Percentiles rank a stretch among this genome's conserved stretches.
phyloP scores from a whole-genome alignment of 1,139 yeast genomes.

The Arxiozyma heterogenica region DNA sequence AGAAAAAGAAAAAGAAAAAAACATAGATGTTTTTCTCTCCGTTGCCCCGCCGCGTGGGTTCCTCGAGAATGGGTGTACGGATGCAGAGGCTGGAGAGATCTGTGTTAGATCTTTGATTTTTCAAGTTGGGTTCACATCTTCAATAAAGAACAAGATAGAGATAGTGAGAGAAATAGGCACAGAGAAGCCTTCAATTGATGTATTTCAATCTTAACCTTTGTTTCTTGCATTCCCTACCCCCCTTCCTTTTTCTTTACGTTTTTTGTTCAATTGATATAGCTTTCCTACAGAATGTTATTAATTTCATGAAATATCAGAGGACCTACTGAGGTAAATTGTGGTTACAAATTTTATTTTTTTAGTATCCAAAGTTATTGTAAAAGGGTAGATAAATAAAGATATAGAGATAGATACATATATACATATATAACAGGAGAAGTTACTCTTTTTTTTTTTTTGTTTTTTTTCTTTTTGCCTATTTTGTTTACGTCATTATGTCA shows the following conservation, averaged over 20 bases:
- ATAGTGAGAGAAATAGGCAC: not conserved
- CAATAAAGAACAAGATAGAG: not conserved
- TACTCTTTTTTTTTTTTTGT: too few species aligned
- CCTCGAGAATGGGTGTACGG: not conserved
- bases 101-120: not conserved
- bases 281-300: too few species aligned
- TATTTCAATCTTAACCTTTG: too few species aligned
- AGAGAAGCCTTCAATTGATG: not conserved
- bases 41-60: too few species aligned
- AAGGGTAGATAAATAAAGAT: too few species aligned
- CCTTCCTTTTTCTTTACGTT: not conserved
- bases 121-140: not conserved
- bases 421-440: not conserved
- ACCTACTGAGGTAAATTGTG: not conserved
- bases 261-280: too few species aligned
- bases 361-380: too few species aligned
- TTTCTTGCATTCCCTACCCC: not conserved
- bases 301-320: not conserved
- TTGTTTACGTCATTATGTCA: slow-evolving; percentile 6
- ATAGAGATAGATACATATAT: not conserved
- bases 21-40: too few species aligned
- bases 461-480: too few species aligned
- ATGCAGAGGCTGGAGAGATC: not conserved
- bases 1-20: too few species aligned
- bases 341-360: too few species aligned